Percentiles rank a stretch among this genome's conserved stretches.
These are phyloP conservation scores for Pseudogymnoascus sp. DNA, from an alignment of 2,329 filamentous ascomycete genomes.

Conservation along the genomic window DNA sequence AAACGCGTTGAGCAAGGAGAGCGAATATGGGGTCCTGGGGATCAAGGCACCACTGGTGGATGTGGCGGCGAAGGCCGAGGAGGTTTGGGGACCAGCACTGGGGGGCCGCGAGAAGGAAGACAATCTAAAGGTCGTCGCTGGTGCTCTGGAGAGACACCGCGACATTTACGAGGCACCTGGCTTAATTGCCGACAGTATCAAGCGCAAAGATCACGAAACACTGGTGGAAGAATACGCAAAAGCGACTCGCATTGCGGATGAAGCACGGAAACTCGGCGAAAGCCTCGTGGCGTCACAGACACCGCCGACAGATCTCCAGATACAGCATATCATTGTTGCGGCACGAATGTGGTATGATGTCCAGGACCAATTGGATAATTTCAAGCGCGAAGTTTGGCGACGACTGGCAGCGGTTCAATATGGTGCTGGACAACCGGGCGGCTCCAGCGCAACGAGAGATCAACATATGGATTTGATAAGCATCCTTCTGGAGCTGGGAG, in stretches of 20 bases:
- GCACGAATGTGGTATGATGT: conserved; percentile 95
- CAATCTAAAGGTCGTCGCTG: conserved; percentile 69
- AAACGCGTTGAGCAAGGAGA: conserved; percentile 87
- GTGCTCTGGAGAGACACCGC: conserved; percentile 69
- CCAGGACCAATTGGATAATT: conserved; percentile 73
- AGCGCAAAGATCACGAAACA: conserved; percentile 81
- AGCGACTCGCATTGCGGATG: conserved; percentile 74
- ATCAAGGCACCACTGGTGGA: conserved; percentile 86
- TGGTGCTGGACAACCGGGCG: conserved; percentile 30
- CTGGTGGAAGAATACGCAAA: conserved; percentile 80
- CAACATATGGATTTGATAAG: conserved; percentile 85
- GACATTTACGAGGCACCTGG: conserved; percentile 76
- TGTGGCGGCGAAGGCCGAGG: conserved; percentile 87
- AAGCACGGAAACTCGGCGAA: conserved; percentile 63
- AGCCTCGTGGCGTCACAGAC: conserved; percentile 42
- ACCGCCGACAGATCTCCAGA: conserved; percentile 65
- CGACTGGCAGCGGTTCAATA: conserved; percentile 64
- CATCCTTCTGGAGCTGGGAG: conserved; percentile 83
- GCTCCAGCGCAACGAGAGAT: conserved; percentile 51
- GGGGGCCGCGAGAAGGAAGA: conserved; percentile 88
- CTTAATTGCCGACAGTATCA: conserved; percentile 74
- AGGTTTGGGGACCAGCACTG: conserved; percentile 92
- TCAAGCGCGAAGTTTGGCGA: conserved; percentile 87
- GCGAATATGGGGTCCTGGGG: conserved; percentile 78
- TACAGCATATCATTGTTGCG: conserved; percentile 80